These are phyloP conservation scores for Diaporthe citri DNA, from an alignment of 2,329 filamentous ascomycete genomes.

Conservation along the genomic window DNA sequence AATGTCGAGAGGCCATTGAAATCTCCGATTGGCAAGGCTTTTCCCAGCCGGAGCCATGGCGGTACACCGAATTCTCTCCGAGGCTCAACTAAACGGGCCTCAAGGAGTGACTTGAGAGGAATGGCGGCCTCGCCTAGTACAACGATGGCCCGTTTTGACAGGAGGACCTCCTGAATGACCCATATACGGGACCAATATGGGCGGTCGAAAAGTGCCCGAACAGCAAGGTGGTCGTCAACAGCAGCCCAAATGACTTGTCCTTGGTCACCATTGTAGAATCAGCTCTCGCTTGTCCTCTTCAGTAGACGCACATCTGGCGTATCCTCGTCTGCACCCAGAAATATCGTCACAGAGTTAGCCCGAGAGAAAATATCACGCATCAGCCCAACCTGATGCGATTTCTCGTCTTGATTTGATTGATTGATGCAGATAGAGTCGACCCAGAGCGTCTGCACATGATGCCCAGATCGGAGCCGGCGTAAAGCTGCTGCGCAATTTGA, in stretches of 20 bases:
- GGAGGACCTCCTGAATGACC: neutral
- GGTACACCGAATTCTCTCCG: neutral
- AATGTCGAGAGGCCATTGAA: neutral
- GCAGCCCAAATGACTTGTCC: neutral
- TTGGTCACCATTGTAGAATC: neutral
- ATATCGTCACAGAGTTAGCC: neutral
- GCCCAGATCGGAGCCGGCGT: neutral
- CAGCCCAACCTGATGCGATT: neutral
- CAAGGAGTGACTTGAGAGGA: neutral
- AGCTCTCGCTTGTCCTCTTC: neutral
- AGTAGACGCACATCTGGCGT: neutral
- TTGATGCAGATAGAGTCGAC: neutral
- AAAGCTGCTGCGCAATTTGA: constrained; percentile 9
- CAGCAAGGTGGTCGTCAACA: neutral
- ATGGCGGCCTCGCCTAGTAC: neutral
- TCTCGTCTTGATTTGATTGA: neutral
- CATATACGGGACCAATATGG: neutral
- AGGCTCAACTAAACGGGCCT: neutral
- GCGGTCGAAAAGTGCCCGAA: neutral
- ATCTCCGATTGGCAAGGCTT: neutral
- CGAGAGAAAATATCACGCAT: constrained; percentile 14
- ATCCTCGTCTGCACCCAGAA: neutral
- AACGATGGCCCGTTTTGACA: neutral
- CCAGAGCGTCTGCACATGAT: neutral
- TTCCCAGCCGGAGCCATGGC: neutral